Evolutionary conservation across 345 rosid genomes (phyloP), one percentile per base, ranked within the genome.

Genomic region (Moringa oleifera): DNA sequence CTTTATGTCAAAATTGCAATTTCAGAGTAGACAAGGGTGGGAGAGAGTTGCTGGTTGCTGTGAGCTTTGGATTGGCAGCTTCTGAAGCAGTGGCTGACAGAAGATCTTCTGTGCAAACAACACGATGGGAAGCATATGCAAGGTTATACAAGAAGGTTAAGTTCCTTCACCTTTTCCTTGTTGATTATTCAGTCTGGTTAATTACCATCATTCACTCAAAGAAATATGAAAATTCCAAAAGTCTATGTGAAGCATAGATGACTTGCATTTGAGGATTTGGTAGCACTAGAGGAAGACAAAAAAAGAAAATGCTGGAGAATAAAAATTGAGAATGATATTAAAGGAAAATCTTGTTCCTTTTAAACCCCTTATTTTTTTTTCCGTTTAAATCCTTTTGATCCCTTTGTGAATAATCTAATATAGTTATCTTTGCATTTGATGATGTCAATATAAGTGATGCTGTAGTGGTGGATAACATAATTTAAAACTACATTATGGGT

Each of bases 101-200:
- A 72, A 81, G 84, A 77, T 81, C 84, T 66, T 80, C 87, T 69
- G 80, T 70, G 64, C 85, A 79, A 69, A 77, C 62, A 57, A 80
- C 80, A 76, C 71, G 83, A 60, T 86, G 93, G 93, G 93, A 86
- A 66, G 83, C 83, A 20, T 86, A 83, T 75, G 93, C 87, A 21
- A 82, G 80, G 66, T 64, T 84, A 60, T 84, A 63, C 78, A 86
- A 84, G 70, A 86, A 84, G 89, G 93, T 85, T 50, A 20, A 36
- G 61, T 37, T 68, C 20, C 64, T 64, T 51, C 23, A 4, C 50
- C 59, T 53, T 72, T 23, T 24, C n/a, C n/a, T 12, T 25, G 25
- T 61, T 54, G 19, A 54, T 51, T 66, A 36, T 25, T 63, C 36
- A 18, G 23, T 55, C 47, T n/a, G n/a, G n/a, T n/a, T n/a, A n/a